Evolutionary conservation across 768 basidiomycete species (phyloP), one percentile per base, ranked within the genome.

Genomic region (Trametes villosa): DNA sequence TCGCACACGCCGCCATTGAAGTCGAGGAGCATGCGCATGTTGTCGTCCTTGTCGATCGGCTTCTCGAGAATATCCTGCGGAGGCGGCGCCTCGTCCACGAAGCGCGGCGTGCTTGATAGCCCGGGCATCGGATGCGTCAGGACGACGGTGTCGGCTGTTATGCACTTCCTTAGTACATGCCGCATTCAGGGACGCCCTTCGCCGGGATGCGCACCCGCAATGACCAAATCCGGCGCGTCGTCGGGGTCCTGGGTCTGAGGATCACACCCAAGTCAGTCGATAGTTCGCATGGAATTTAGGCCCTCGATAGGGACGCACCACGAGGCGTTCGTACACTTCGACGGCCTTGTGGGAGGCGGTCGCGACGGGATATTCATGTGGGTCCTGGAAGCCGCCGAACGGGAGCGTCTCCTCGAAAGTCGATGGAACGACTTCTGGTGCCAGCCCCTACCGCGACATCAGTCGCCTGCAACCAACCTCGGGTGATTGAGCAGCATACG

Each of bases 141-240:
- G n/a, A 98, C 94, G 15, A 99, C 87, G 0, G 97, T 98, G 72
- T 99, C 97, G 64, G 96, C 97, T 94, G 71, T 42, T 1, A 11
- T 1, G 24, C 20, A 41, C 31, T 9, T 18, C 20, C 26, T 33
- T 20, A 41, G 34, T 22, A 50, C 30, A 33, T 26, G 12, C 40
- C 29, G 47, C 34, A 54, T 33, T 24, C n/a, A 22, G 26, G 4
- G 36, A 12, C 13, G 15, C 22, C 40, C 20, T 5, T 18, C 17
- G 15, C 33, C 2, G 33, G 5, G 18, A 2, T 42, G 41, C 67
- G 38, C 50, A 88, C 91, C 89, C 33, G 83, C 85, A 58, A 93
- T 92, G 31, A 94, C 91, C 15, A 94, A 79, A 73, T 92, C 91
- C 0, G 91, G 88, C 0, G 86, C 77, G 66, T 92, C 84, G 6